These are phyloP conservation scores for Fonsecaea erecta DNA, from an alignment of 2,329 filamentous ascomycete genomes.

Conservation along the genomic window DNA sequence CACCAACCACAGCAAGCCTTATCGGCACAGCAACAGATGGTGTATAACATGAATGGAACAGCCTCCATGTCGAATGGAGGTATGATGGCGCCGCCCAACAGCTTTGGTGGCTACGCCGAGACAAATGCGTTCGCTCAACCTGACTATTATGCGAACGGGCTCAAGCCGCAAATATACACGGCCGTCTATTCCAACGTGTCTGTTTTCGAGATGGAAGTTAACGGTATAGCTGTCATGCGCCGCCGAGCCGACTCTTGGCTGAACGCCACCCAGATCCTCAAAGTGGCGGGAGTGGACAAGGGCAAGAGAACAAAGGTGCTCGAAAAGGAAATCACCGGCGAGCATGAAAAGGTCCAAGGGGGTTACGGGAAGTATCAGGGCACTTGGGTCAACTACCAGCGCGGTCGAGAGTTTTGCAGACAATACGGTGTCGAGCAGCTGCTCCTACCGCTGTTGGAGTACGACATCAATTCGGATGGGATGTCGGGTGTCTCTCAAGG, in stretches of 20 bases:
- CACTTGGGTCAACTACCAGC: slow-evolving; percentile 95
- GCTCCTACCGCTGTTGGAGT: slow-evolving; percentile 54
- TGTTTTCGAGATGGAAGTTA: slow-evolving; percentile 98
- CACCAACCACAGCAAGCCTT: slow-evolving; percentile 43
- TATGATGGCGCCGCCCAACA: slow-evolving; percentile 41
- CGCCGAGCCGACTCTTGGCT: slow-evolving; percentile 93
- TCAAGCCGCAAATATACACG: slow-evolving; percentile 53
- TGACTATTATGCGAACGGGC: slow-evolving; percentile 32
- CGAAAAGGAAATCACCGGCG: slow-evolving; percentile 96
- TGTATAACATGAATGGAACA: slow-evolving; percentile 34
- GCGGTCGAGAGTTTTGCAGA: slow-evolving; percentile 88
- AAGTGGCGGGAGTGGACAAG: slow-evolving; percentile 96
- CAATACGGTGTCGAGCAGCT: slow-evolving; percentile 63
- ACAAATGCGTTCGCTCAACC: slow-evolving; percentile 46
- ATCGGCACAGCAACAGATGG: slow-evolving; percentile 44
- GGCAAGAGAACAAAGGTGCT: slow-evolving; percentile 96
- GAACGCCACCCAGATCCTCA: slow-evolving; percentile 97
- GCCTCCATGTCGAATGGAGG: slow-evolving; percentile 36
- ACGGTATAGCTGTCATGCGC: slow-evolving; percentile 91
- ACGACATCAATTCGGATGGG: slow-evolving; percentile 55
- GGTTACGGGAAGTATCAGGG: slow-evolving; percentile 99
- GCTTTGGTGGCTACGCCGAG: slow-evolving; percentile 49
- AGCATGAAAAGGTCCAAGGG: slow-evolving; percentile 98
- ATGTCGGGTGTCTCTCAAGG: slow-evolving; percentile 70
- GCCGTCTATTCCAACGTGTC: slow-evolving; percentile 94